Base-by-base conservation (phyloP, 805 yeast genomes). In the Wickerhamomyces strasburgensis region DNA sequence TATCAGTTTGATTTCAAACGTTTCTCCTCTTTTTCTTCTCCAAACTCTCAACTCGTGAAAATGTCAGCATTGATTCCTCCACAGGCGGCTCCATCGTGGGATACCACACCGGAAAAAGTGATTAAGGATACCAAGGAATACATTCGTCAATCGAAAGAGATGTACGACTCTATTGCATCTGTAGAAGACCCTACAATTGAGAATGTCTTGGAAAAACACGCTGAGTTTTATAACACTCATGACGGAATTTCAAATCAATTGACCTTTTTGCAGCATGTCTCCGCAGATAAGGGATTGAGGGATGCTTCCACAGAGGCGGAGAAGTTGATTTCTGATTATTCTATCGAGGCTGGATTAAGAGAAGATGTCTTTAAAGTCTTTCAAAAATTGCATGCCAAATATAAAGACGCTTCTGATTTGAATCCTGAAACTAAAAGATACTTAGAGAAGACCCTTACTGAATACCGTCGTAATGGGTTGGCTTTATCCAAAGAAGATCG, bases 241-340 rank as follows among this genome's bases (percentile, higher is more conserved):
- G 58, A 65, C 8, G 68, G 69, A 5, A 35, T 68, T 6, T 63
- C 64, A 19, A 72, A 70, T 48, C 80, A 71, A 47, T 58, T 84
- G 48, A 65, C 80, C 14, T 85, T 86, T 54, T 80, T 77, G 51
- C 86, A 79, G 57, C 80, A 81, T 47, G 89, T 86, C 9, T 80
- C 89, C 3, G 51, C 76, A 15, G 68, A 72, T 44, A 74, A 78
- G 51, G 75, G 61, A n/a, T 54, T 83, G 23, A 71, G 96, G 51
- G 85, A 82, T 44, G 85, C 87, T 4, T 77, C 89, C 3, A 70
- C 70, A 30, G 63, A 72, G 42, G 80, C 85, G 0, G 83, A 80
- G 44, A 75, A 75, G 52, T 52, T 67, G 41, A 57, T 82, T 29
- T 69, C 74, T 35, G 72, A 77, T 33, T 73, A 66, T 47, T 62